These are phyloP conservation scores for Elongisporangium undulatum DNA, from an alignment of 352 stramenopile genomes.

Conservation along the genomic window DNA sequence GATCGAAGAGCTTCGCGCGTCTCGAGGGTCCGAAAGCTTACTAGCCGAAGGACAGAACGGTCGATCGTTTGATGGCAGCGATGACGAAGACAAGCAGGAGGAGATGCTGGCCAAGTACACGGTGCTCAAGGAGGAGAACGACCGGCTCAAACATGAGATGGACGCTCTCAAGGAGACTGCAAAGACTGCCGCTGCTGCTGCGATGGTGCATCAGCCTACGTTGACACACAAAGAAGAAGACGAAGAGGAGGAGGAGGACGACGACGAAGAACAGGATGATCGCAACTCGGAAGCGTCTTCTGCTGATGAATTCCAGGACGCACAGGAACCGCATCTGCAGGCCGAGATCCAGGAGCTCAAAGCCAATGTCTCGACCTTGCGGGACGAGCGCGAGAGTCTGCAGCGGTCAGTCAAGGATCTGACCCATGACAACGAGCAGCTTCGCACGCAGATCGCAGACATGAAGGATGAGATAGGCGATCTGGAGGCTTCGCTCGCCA, in stretches of 20 bases:
- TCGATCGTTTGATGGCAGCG: slow-evolving; percentile 2
- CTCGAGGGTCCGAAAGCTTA: background rate
- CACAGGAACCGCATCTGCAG: slow-evolving; percentile 47
- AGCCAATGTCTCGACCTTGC: slow-evolving; percentile 12
- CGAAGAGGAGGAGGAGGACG: slow-evolving; percentile 14
- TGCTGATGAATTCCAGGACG: slow-evolving; percentile 52
- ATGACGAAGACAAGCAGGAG: slow-evolving; percentile 17
- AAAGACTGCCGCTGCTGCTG: background rate
- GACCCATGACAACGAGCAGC: slow-evolving; percentile 13
- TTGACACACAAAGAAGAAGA: slow-evolving; percentile 19
- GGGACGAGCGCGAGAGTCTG: slow-evolving; percentile 15
- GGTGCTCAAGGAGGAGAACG: slow-evolving; percentile 46
- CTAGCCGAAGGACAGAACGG: background rate
- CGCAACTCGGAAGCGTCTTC: slow-evolving; percentile 40
- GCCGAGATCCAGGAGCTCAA: slow-evolving; percentile 52
- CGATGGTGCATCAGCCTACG: slow-evolving; percentile 6
- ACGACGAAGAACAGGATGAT: slow-evolving; percentile 18
- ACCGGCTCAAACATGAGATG: slow-evolving; percentile 39
- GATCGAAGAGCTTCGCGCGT: slow-evolving; percentile 7
- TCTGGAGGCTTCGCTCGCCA: slow-evolving; percentile 19
- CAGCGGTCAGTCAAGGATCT: slow-evolving; percentile 16
- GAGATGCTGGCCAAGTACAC: slow-evolving; percentile 48
- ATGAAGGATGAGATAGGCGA: slow-evolving; percentile 14
- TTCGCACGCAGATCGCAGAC: slow-evolving; percentile 17
- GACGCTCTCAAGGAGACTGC: slow-evolving; percentile 14